Percentiles rank a stretch among this genome's conserved stretches.
Evolutionary conservation across 345 rosid species (phyloP).

Genomic region (Gossypium stocksii): DNA sequence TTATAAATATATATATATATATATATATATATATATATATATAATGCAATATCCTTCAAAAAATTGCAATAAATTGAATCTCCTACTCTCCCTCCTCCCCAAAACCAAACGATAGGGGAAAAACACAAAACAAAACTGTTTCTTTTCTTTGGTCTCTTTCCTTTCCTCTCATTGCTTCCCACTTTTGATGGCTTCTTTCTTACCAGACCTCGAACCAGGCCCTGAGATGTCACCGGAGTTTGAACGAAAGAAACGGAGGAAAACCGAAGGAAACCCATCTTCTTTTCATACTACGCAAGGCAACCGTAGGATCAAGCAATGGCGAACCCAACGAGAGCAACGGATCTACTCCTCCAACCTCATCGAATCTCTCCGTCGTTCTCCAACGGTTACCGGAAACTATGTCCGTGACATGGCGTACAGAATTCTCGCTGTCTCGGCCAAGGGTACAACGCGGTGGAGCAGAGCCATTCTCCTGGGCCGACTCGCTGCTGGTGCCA

Average conservation of each 20-base stretch:
- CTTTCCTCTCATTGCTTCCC: background rate
- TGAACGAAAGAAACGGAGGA: conserved; percentile 45
- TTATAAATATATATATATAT: background rate
- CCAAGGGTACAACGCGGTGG: conserved; percentile 35
- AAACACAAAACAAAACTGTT: background rate
- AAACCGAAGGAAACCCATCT: conserved; percentile 15
- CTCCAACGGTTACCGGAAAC: conserved; percentile 18
- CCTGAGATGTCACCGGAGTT: conserved; percentile 34
- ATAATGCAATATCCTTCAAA: too few relatives aligned
- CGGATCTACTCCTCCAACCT: conserved; percentile 71
- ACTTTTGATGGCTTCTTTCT: conserved; percentile 24
- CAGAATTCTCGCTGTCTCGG: conserved; percentile 39
- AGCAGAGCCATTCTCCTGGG: conserved; percentile 36
- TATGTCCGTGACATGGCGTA: conserved; percentile 38
- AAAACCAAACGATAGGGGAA: background rate
- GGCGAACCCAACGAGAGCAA: conserved; percentile 54
- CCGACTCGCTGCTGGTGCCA: conserved; percentile 53
- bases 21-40: background rate
- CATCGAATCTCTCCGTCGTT: conserved; percentile 51
- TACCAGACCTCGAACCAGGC: conserved; percentile 23
- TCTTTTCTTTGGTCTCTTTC: background rate
- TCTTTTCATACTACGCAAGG: conserved; percentile 22
- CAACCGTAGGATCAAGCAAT: conserved; percentile 28
- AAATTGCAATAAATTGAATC: background rate
- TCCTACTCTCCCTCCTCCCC: background rate